phyloP scores from a whole-genome alignment of 2,329 filamentous ascomycete genomes.

The Rhynchosporium secalis region DNA sequence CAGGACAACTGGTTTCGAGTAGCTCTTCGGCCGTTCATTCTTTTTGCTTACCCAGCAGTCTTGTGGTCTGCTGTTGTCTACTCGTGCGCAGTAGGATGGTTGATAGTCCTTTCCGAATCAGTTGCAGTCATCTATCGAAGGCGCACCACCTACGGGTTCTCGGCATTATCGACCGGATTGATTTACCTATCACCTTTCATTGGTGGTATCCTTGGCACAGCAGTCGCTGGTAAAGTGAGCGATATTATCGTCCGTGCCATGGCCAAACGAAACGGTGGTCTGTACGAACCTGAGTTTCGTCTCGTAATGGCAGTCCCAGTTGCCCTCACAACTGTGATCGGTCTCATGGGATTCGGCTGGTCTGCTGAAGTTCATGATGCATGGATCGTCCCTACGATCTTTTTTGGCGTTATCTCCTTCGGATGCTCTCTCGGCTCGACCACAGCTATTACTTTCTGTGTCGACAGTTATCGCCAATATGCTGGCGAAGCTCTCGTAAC shows the following conservation, averaged over 20 bases:
- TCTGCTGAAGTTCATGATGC: conserved; percentile 70
- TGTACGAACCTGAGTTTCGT: conserved; percentile 94
- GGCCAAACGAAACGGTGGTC: conserved; percentile 81
- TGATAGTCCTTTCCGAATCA: conserved; percentile 90
- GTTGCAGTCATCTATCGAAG: conserved; percentile 78
- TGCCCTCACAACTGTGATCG: conserved; percentile 73
- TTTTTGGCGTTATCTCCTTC: conserved; percentile 90
- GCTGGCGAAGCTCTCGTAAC: conserved; percentile 93
- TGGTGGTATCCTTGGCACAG: conserved; percentile 86
- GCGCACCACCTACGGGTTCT: conserved; percentile 73
- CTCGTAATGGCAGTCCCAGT: conserved; percentile 86
- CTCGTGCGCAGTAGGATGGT: conserved; percentile 85
- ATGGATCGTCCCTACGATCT: conserved; percentile 91
- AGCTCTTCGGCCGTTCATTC: conserved; percentile 75
- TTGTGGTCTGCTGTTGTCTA: conserved; percentile 88
- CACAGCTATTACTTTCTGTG: conserved; percentile 89
- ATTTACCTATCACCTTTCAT: conserved; percentile 90
- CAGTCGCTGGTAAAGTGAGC: conserved; percentile 83
- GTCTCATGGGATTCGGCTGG: conserved; percentile 97
- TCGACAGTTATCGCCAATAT: conserved; percentile 91
- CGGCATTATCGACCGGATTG: conserved; percentile 75
- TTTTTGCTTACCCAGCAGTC: conserved; percentile 85
- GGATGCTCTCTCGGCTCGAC: conserved; percentile 89
- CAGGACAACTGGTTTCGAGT: conserved; percentile 79
- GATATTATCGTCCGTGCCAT: conserved; percentile 82